Conservation (phyloP, 441 rosid genomes). For the Pelargonium cotyledonis region DNA sequence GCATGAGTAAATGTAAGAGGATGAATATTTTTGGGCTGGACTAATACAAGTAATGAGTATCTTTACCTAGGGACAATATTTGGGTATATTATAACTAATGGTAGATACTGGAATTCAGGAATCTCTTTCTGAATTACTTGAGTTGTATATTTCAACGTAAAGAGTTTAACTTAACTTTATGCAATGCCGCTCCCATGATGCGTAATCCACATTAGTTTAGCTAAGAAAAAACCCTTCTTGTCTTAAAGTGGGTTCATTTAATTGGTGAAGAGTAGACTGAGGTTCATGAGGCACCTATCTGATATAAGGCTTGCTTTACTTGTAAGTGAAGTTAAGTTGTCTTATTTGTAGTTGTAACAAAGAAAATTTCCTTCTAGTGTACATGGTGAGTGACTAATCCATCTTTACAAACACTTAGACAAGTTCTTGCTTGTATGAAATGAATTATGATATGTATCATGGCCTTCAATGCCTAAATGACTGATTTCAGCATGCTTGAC, state of each 20-base stretch:
- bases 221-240: not conserved
- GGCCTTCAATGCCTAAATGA: slow-evolving; percentile 22
- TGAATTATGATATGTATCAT: slow-evolving; percentile 29
- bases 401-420: slow-evolving; percentile 16
- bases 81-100: not conserved
- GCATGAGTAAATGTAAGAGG: too few species aligned
- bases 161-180: not conserved
- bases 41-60: too few species aligned
- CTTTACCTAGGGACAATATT: too few species aligned
- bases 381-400: slow-evolving; percentile 14
- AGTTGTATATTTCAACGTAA: too few species aligned
- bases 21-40: too few species aligned
- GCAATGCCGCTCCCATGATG: not conserved
- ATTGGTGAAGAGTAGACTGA: slow-evolving; percentile 23
- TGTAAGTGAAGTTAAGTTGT: not conserved
- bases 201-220: not conserved
- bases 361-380: not conserved
- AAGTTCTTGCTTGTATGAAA: slow-evolving; percentile 16
- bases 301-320: not conserved
- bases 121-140: not conserved
- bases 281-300: not conserved
- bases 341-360: not conserved
- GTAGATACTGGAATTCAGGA: not conserved
- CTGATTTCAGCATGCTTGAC: not conserved
- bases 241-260: not conserved